phyloP scores from a whole-genome alignment of 108 stramenopile genomes.

The Skeletonema marinoi region DNA sequence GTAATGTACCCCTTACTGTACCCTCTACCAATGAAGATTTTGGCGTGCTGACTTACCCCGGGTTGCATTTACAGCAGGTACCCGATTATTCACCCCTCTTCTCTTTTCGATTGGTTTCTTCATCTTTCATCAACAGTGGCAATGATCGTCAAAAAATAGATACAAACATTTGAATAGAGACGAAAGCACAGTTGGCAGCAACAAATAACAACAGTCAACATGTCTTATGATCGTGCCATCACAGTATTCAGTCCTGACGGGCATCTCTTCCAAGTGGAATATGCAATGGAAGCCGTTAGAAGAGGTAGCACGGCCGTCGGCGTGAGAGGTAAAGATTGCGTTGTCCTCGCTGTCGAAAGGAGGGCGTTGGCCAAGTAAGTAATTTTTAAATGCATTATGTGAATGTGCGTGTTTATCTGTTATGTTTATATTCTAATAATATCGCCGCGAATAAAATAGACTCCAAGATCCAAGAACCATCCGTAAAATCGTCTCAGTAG shows the following conservation, averaged over 20 bases:
- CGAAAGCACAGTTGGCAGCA: background rate
- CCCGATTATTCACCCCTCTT: background rate
- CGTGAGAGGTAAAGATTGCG: slow-evolving; percentile 94
- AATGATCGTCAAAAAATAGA: background rate
- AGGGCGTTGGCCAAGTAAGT: slow-evolving; percentile 97
- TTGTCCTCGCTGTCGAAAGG: slow-evolving; percentile 97
- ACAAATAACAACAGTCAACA: slow-evolving; percentile 22
- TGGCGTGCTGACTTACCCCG: no score
- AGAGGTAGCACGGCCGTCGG: slow-evolving; percentile 97
- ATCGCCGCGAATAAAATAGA: slow-evolving; percentile 33
- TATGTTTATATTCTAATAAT: background rate
- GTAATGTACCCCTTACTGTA: no score
- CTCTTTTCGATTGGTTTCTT: background rate
- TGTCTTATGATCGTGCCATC: slow-evolving; percentile 99
- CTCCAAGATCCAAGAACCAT: slow-evolving; percentile 98
- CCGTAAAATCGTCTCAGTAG: slow-evolving; percentile 96
- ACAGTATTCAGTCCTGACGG: slow-evolving; percentile 99
- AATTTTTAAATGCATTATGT: background rate
- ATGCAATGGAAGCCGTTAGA: slow-evolving; percentile 99
- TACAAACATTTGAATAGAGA: background rate
- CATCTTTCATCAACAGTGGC: background rate
- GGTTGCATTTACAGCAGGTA: no score
- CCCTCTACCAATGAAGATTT: no score
- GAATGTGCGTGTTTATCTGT: no score
- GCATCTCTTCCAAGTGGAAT: slow-evolving; percentile 99